These are phyloP conservation scores for Penicillium brevicompactum DNA, from an alignment of 2,329 filamentous ascomycete species.

Conservation along the genomic window DNA sequence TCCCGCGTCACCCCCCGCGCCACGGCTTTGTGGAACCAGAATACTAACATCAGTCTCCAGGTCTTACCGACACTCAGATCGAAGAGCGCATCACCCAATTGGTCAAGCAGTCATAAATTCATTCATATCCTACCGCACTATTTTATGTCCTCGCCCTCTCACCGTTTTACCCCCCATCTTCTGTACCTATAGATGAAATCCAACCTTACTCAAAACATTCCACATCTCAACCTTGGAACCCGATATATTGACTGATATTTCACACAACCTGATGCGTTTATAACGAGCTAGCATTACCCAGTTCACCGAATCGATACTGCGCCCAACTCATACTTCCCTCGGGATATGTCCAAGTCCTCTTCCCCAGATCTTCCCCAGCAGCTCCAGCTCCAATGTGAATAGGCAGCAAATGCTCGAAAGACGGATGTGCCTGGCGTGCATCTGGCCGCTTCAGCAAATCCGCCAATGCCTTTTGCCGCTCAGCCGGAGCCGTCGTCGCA, in stretches of 20 bases:
- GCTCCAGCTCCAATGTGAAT: constrained; percentile 61
- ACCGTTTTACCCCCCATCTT: constrained; percentile 25
- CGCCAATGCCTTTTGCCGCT: constrained; percentile 48
- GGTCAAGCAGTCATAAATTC: constrained; percentile 54
- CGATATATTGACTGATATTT: neutral
- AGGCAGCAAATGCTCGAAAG: constrained; percentile 64
- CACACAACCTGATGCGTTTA: constrained; percentile 6
- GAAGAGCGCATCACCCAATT: constrained; percentile 67
- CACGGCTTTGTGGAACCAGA: neutral
- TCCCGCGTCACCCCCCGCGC: neutral
- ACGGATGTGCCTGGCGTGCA: constrained; percentile 65
- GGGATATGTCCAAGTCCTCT: constrained; percentile 50
- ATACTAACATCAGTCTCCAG: constrained; percentile 40
- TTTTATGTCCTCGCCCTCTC: constrained; percentile 29
- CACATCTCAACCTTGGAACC: neutral
- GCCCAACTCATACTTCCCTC: constrained; percentile 59
- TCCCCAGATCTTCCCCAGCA: constrained; percentile 51
- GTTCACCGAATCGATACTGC: constrained; percentile 54
- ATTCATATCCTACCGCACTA: constrained; percentile 13
- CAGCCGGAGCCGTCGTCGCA: constrained; percentile 51
- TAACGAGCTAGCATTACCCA: constrained; percentile 28
- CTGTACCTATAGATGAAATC: constrained; percentile 45
- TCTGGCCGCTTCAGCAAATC: constrained; percentile 53
- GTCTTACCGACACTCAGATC: constrained; percentile 70
- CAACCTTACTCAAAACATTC: constrained; percentile 18